phyloP scores from a whole-genome alignment of 345 rosid species.

The Mallotus nudiflorus region DNA sequence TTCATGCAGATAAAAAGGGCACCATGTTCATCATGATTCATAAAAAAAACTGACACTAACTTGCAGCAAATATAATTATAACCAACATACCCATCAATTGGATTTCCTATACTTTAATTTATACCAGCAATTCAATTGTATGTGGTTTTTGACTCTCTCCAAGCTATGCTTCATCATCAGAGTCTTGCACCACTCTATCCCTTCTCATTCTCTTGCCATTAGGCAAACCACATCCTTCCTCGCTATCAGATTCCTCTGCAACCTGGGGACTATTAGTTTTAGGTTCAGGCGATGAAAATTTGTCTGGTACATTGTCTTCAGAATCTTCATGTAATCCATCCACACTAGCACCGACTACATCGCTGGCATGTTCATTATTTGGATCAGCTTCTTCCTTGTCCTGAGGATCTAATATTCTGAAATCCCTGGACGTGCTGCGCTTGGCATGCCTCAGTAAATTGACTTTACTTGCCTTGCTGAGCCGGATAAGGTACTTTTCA shows the following conservation, averaged over 20 bases:
- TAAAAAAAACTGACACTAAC: too few species aligned
- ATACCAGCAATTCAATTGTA: too few species aligned
- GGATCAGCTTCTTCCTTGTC: conserved; percentile 36
- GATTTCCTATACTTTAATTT: too few species aligned
- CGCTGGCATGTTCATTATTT: conserved; percentile 22
- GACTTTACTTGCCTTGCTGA: conserved; percentile 67
- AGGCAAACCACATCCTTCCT: conserved; percentile 31
- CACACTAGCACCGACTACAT: conserved; percentile 23
- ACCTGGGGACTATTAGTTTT: conserved; percentile 26
- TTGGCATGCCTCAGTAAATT: conserved; percentile 79
- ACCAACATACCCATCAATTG: too few species aligned
- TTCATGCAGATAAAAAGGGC: too few species aligned
- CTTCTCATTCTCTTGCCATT: conserved; percentile 42
- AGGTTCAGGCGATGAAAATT: conserved; percentile 21
- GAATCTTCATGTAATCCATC: conserved; percentile 38
- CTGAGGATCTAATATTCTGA: conserved; percentile 56
- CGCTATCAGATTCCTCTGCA: conserved; percentile 39
- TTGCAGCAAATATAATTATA: too few species aligned
- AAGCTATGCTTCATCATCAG: conserved; percentile 51
- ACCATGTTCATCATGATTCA: too few species aligned
- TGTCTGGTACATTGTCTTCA: conserved; percentile 36
- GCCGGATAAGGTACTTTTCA: conserved; percentile 73
- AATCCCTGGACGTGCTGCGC: conserved; percentile 82
- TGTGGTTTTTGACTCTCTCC: too few species aligned
- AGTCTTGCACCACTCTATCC: conserved; percentile 50